phyloP scores from a whole-genome alignment of 225 moss, liverwort and hornwort genomes.

The Thuidium tamariscinum region DNA sequence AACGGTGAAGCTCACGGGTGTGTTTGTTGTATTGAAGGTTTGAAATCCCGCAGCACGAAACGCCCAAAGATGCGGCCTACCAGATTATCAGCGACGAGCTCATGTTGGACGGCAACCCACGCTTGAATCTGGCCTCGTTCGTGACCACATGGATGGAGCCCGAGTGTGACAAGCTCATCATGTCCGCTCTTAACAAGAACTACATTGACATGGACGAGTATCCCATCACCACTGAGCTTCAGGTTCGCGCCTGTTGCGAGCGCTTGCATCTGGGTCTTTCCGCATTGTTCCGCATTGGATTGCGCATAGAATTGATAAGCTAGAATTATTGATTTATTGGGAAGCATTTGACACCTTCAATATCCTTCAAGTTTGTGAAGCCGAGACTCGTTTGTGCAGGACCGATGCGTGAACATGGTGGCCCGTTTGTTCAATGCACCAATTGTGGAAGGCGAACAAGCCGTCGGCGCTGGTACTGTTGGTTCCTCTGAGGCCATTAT shows the following conservation, averaged over 20 bases:
- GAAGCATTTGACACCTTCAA: not conserved
- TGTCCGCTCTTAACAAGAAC: slow-evolving; percentile 45
- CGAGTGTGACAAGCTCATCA: slow-evolving; percentile 51
- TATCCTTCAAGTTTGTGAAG: not conserved
- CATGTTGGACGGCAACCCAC: slow-evolving; percentile 55
- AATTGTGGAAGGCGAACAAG: slow-evolving; percentile 22
- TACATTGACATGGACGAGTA: slow-evolving; percentile 82
- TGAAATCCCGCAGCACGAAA: slow-evolving; percentile 15
- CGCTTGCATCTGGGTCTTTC: not conserved
- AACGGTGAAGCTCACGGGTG: not conserved
- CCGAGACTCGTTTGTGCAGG: not conserved
- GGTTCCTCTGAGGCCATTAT: slow-evolving; percentile 63
- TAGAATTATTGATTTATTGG: not conserved
- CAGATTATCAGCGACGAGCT: slow-evolving; percentile 58
- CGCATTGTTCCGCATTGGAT: not conserved
- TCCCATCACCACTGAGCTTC: slow-evolving; percentile 69
- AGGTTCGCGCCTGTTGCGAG: slow-evolving; percentile 8
- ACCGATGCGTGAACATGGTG: slow-evolving; percentile 60
- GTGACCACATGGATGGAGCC: slow-evolving; percentile 69
- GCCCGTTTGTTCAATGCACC: slow-evolving; percentile 52
- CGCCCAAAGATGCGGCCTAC: slow-evolving; percentile 49
- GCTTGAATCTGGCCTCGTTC: slow-evolving; percentile 54
- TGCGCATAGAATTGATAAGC: not conserved
- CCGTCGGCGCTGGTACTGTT: slow-evolving; percentile 43
- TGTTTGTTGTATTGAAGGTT: slow-evolving; percentile 2